Conservation (phyloP, 371 early-diverging fungal species). For the Syncephalastrum racemosum region DNA sequence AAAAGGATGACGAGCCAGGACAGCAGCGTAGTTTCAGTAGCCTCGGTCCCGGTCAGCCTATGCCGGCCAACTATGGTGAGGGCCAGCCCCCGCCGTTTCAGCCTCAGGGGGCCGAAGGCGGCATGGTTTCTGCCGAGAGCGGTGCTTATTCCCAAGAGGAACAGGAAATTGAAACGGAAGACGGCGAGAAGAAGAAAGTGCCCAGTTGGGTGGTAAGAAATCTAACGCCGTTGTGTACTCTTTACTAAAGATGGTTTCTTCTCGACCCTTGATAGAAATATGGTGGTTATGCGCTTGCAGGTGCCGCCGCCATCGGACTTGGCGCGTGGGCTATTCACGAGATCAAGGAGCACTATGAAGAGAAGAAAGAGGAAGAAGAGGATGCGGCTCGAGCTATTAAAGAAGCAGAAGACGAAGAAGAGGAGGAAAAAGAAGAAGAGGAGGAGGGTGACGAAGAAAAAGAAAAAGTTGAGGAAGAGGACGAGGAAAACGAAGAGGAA, state of each 20-base stretch:
- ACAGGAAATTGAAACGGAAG: slow-evolving; percentile 2
- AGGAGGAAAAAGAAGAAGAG: no score
- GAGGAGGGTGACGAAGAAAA: no score
- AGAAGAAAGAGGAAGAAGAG: slow-evolving; percentile 20
- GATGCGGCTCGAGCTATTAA: neutral
- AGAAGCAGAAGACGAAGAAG: no score
- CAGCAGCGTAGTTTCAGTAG: slow-evolving; percentile 16
- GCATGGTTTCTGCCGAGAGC: slow-evolving; percentile 1
- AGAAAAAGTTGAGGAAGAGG: no score
- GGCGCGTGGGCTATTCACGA: slow-evolving; percentile 34
- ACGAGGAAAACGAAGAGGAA: no score
- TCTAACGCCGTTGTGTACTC: neutral
- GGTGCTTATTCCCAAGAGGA: neutral
- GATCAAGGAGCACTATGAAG: slow-evolving; percentile 30
- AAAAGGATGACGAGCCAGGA: neutral
- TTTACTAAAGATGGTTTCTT: neutral
- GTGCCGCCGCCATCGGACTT: slow-evolving; percentile 39
- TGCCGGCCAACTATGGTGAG: slow-evolving; percentile 27
- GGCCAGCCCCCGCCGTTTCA: slow-evolving; percentile 25
- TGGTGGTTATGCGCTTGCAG: slow-evolving; percentile 42
- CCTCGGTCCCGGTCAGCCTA: slow-evolving; percentile 25
- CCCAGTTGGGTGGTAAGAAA: slow-evolving; percentile 44
- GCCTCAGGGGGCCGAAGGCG: slow-evolving; percentile 14
- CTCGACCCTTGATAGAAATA: slow-evolving; percentile 27
- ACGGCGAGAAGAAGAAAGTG: slow-evolving; percentile 19